A percentile compares a stretch with the other conserved stretches of the same genome.
These are phyloP conservation scores for Lupinus albus DNA, from an alignment of 306 rosid genomes.

Conservation along the genomic window DNA sequence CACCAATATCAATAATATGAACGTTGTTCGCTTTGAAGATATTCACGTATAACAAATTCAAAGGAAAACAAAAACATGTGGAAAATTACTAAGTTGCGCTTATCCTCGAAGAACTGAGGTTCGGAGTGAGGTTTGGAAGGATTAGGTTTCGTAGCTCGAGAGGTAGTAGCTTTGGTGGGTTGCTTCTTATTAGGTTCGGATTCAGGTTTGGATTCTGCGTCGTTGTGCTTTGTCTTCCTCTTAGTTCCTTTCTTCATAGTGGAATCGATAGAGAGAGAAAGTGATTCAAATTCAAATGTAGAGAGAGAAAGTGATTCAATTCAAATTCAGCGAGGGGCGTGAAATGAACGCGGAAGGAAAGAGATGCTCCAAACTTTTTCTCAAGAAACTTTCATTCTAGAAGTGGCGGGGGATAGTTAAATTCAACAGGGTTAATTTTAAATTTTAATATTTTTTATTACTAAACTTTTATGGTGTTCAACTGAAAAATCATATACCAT, in stretches of 20 bases:
- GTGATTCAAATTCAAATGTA: conserved; percentile 30
- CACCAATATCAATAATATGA: not conserved
- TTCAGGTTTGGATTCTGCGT: conserved; percentile 31
- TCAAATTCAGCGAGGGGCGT: conserved; percentile 26
- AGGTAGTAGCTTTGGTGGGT: conserved; percentile 36
- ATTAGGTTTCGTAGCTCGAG: conserved; percentile 54
- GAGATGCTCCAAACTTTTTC: not conserved
- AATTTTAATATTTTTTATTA: not conserved
- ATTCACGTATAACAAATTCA: not conserved
- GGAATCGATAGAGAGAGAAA: conserved; percentile 27
- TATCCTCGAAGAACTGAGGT: conserved; percentile 49
- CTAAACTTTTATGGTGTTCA: not conserved
- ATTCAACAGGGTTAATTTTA: not conserved
- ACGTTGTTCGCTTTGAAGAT: not conserved
- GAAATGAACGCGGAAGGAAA: conserved; percentile 26
- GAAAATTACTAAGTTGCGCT: conserved; percentile 49
- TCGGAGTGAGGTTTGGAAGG: conserved; percentile 42
- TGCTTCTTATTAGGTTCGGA: conserved; percentile 33
- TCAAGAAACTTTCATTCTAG: not conserved
- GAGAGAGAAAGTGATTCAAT: not conserved
- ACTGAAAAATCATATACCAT: too few relatives aligned
- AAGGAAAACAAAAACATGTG: not conserved
- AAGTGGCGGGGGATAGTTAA: not conserved
- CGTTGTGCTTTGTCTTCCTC: conserved; percentile 46
- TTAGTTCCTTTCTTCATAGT: conserved; percentile 52